These are phyloP conservation scores for Gautieria morchelliformis DNA, from an alignment of 768 basidiomycete species.

Conservation along the genomic window DNA sequence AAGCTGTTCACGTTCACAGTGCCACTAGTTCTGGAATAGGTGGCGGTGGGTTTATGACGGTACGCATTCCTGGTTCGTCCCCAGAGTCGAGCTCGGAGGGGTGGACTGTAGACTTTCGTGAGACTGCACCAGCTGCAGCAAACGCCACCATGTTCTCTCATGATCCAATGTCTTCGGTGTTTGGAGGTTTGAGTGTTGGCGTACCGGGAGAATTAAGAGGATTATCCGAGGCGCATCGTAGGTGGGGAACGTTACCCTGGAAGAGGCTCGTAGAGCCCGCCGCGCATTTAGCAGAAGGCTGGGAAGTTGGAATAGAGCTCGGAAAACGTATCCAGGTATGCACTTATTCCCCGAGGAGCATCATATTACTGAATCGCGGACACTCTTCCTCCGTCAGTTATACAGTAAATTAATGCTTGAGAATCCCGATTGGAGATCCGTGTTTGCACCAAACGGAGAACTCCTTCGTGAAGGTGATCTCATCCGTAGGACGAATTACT, in stretches of 20 bases:
- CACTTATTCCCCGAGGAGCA: background rate
- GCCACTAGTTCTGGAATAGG: slow-evolving; percentile 63
- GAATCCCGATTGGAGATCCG: slow-evolving; percentile 65
- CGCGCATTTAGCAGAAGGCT: slow-evolving; percentile 64
- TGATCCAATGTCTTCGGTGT: slow-evolving; percentile 41
- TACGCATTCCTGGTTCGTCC: slow-evolving; percentile 55
- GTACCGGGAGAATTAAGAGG: slow-evolving; percentile 90
- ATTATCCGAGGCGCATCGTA: slow-evolving; percentile 69
- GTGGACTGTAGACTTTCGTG: slow-evolving; percentile 79
- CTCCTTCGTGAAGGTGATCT: slow-evolving; percentile 67
- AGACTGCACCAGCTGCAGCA: slow-evolving; percentile 67
- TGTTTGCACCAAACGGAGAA: slow-evolving; percentile 72
- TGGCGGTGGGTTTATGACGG: slow-evolving; percentile 82
- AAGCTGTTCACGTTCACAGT: slow-evolving; percentile 5
- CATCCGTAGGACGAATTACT: slow-evolving; percentile 65
- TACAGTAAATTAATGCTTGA: slow-evolving; percentile 40
- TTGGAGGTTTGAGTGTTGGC: slow-evolving; percentile 80
- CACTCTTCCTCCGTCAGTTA: background rate
- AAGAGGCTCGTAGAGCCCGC: slow-evolving; percentile 64
- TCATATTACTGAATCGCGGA: slow-evolving; percentile 11
- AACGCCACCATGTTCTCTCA: slow-evolving; percentile 69
- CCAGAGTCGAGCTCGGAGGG: slow-evolving; percentile 43
- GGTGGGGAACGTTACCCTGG: slow-evolving; percentile 83
- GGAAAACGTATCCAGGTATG: slow-evolving; percentile 61
- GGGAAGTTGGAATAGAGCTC: slow-evolving; percentile 72